Evolutionary conservation across 805 yeast species (phyloP), one percentile per base, ranked within the genome.

Genomic region (Candida boleticola): DNA sequence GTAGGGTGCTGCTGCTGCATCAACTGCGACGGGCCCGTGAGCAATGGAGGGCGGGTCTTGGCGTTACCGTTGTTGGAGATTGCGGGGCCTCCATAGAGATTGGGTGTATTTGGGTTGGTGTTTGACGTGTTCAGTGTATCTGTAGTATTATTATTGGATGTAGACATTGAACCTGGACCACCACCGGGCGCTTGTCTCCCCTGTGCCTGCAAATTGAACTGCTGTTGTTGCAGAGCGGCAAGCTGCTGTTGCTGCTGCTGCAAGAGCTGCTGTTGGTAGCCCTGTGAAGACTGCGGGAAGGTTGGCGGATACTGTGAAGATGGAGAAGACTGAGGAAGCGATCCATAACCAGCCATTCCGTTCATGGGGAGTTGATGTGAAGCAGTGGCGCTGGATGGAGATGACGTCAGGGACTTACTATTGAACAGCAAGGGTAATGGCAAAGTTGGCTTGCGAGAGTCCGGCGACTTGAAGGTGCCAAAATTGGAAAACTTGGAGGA

Each of bases 341-440:
- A 42, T 14, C 57, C 47, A 63, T 37, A 55, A 60, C 3, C 57
- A 41, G 52, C 36, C 29, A 49, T 41, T 13, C 43, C 57, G 35
- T 47, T 45, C 19, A 50, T 31, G 1, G 72, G 72, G n/a, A 66
- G 53, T 13, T 51, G 60, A 19, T 31, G 35, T 6, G 75, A 73
- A 16, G 67, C 73, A 5, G 69, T 58, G 3, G 71, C 65, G 42
- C 64, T 58, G 4, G 63, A 51, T 0, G 75, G 75, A 10, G 71
- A 64, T 34, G 64, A 56, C 1, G 73, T 66, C 48, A 66, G 73
- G 20, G 71, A 67, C 49, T 67, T 68, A 37, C 55, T 52, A 21
- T 55, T 60, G 18, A 60, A 52, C 4, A 70, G 69, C 31, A 64
- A 43, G 14, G 73, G 74, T 37, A 69, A 57, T 18, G 61, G 51